Base-by-base conservation (phyloP, 371 early-diverging fungal genomes). In the Haplosporangium sp. region DNA sequence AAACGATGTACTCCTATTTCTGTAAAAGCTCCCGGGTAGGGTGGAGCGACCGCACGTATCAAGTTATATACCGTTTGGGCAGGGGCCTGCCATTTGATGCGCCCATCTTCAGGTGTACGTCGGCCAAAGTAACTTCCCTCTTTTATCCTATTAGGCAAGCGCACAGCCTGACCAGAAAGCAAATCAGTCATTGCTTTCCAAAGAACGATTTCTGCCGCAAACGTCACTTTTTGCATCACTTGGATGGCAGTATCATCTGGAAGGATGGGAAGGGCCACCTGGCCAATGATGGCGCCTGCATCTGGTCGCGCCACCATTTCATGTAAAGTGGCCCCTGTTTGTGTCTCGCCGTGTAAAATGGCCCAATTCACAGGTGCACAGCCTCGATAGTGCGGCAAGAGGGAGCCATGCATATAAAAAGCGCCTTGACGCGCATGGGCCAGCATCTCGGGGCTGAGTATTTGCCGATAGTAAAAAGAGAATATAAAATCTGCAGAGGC, bases 151-250 rank as follows among this genome's bases (percentile, higher is more conserved):
- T 60, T 60, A 60, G 60, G 60, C 60, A 60, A 40, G 40, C 60
- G 60, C 40, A 60, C 40, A 19, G 40, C 40, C 42, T 60, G 60
- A 39, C 39, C 39, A 35, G 60, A 60, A 39, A 60, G 60, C 60
- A 60, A 40, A 38, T n/a, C 60, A 4, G 60, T 3, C 60, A 60
- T 60, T 40, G 42, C 60, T 60, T 60, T 60, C 60, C 60, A 60
- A n/a, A 60, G 60, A 39, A 39, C 39, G 38, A 60, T 60, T 40
- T 60, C 60, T 17, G 60, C 60, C 15, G 60, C 60, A 60, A 60
- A 60, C 60, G 40, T 39, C 60, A 60, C 60, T 60, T 60, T 60
- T 60, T 60, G 60, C 60, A 60, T 60, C 60, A 60, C 60, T 35
- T 60, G 60, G 40, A 60, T 19, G 27, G 60, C 60, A 60, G 60